These are phyloP conservation scores for Saussurea involucrata DNA, from an alignment of 129 eudicot species.

Conservation along the genomic window DNA sequence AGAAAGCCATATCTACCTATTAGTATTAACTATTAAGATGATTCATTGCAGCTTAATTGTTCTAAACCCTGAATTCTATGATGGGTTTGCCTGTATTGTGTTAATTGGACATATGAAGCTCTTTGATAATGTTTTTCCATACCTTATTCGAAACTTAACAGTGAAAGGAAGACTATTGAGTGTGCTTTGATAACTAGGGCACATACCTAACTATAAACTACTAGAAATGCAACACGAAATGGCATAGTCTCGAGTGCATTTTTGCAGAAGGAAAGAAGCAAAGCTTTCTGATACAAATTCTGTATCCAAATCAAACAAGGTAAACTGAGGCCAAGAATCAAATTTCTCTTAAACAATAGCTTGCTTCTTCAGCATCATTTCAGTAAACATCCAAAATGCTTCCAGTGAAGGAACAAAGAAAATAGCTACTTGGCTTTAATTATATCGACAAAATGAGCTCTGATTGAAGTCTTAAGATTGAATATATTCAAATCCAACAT, in stretches of 20 bases:
- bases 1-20: not conserved
- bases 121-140: not conserved
- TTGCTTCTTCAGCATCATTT: not conserved
- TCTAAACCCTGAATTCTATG: not conserved
- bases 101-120: not conserved
- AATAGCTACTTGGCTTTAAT: not conserved
- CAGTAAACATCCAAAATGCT: not conserved
- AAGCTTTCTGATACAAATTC: not conserved
- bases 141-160: not conserved
- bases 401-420: not conserved
- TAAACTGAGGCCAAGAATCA: not conserved
- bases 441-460: constrained; percentile 6
- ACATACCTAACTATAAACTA: no score
- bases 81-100: not conserved
- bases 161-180: not conserved
- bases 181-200: not conserved
- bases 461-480: not conserved
- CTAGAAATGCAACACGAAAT: not conserved
- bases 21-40: not conserved
- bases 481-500: not conserved
- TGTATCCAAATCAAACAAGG: not conserved
- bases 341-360: not conserved
- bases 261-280: not conserved
- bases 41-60: not conserved
- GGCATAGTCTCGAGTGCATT: not conserved